Percentiles rank a stretch among this genome's conserved stretches.
These are phyloP conservation scores for Xylariaceae sp. DNA, from an alignment of 2,329 filamentous ascomycete genomes.

Conservation along the genomic window DNA sequence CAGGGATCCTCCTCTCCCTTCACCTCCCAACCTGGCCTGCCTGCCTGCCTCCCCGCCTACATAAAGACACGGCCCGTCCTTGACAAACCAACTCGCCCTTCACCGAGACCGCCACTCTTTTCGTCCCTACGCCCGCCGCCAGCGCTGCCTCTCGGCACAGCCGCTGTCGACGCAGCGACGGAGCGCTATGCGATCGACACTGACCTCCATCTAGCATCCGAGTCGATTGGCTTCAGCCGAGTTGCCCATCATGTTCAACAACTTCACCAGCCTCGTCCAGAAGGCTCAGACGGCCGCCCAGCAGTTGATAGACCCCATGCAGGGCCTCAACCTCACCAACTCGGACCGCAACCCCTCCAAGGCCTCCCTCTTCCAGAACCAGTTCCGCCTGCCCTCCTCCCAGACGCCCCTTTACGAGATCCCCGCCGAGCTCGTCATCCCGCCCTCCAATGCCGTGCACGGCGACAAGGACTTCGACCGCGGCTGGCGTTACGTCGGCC, in stretches of 20 bases:
- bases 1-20: too few species aligned
- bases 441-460: slow-evolving; percentile 64
- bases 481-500: slow-evolving; percentile 86
- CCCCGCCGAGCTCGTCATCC: slow-evolving; percentile 88
- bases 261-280: slow-evolving; percentile 77
- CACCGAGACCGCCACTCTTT: not conserved
- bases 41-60: too few species aligned
- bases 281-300: slow-evolving; percentile 69
- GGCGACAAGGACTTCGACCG: slow-evolving; percentile 68
- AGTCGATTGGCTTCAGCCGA: slow-evolving; percentile 25
- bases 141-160: not conserved
- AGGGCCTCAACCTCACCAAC: slow-evolving; percentile 67
- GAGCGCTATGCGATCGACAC: too few species aligned
- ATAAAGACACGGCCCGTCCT: too few species aligned
- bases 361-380: slow-evolving; percentile 86
- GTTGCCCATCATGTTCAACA: slow-evolving; percentile 53
- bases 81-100: too few species aligned
- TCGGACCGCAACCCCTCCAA: slow-evolving; percentile 84
- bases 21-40: too few species aligned
- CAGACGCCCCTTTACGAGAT: slow-evolving; percentile 96
- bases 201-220: not conserved
- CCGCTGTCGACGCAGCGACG: too few species aligned
- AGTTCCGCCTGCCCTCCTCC: slow-evolving; percentile 89
- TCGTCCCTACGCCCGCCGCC: not conserved
- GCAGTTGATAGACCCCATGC: slow-evolving; percentile 86